Evolutionary conservation across 2,329 filamentous ascomycete species (phyloP).

Genomic region (Trichoderma atrobrunneum): DNA sequence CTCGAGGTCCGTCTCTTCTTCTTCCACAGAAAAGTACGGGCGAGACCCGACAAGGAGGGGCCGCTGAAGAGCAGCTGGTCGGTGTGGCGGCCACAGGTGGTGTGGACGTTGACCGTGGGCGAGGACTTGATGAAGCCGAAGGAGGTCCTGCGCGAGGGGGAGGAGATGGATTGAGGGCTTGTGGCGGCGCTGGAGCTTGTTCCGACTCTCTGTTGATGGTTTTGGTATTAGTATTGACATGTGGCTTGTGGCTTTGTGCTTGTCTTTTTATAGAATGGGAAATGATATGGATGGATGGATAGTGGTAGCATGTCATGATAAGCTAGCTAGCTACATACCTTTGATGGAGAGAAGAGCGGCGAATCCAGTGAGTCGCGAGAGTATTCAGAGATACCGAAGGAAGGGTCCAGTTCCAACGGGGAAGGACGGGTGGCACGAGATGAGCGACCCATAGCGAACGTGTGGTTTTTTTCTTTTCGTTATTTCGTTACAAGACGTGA

Average conservation of each 20-base stretch:
- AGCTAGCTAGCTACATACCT: not conserved
- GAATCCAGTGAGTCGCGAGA: slow-evolving; percentile 5
- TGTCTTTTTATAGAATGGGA: not conserved
- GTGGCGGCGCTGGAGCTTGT: slow-evolving; percentile 10
- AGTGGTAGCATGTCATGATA: not conserved
- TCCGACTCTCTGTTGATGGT: slow-evolving; percentile 9
- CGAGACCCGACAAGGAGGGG: slow-evolving; percentile 44
- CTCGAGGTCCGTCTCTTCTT: not conserved
- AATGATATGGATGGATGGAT: not conserved
- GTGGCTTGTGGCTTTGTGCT: not conserved
- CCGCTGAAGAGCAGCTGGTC: slow-evolving; percentile 53
- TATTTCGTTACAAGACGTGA: not conserved
- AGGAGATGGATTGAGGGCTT: slow-evolving; percentile 9
- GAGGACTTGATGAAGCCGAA: slow-evolving; percentile 36
- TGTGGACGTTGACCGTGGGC: slow-evolving; percentile 50
- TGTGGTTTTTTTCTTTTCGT: not conserved
- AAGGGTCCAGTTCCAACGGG: slow-evolving; percentile 10
- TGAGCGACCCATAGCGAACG: slow-evolving; percentile 13
- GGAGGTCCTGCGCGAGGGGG: slow-evolving; percentile 29
- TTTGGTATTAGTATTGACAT: not conserved
- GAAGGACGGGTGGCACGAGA: slow-evolving; percentile 11
- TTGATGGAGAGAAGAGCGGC: slow-evolving; percentile 6
- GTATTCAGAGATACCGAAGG: not conserved
- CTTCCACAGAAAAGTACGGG: slow-evolving; percentile 28
- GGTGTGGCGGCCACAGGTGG: slow-evolving; percentile 54